phyloP scores from a whole-genome alignment of 805 yeast species.

The Saccharomycopsis fodiens region DNA sequence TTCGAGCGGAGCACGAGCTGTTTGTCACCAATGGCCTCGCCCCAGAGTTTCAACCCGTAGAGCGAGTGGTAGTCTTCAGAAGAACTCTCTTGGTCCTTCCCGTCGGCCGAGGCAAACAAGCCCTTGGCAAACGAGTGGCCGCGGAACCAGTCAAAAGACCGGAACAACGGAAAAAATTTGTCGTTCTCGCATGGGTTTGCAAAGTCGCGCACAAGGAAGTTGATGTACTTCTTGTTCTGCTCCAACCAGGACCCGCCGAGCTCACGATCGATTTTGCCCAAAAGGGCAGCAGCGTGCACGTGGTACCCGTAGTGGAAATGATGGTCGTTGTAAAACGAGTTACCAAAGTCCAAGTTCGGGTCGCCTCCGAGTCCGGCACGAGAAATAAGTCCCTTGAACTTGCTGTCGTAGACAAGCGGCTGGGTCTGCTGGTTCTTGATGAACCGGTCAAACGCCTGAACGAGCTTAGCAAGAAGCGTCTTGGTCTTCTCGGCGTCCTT shows the following conservation, averaged over 20 bases:
- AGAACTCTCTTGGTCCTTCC: constrained; percentile 68
- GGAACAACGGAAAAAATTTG: constrained; percentile 51
- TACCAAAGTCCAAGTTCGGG: constrained; percentile 59
- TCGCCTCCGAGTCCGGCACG: constrained; percentile 48
- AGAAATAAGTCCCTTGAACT: constrained; percentile 75
- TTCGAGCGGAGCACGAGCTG: constrained; percentile 48
- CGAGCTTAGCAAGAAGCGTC: constrained; percentile 47
- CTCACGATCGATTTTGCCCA: constrained; percentile 46
- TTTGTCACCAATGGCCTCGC: constrained; percentile 42
- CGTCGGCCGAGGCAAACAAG: constrained; percentile 61
- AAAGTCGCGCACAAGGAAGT: constrained; percentile 55
- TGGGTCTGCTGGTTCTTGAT: constrained; percentile 57
- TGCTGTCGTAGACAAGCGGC: constrained; percentile 72
- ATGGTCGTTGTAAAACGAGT: constrained; percentile 65
- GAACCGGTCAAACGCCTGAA: constrained; percentile 63
- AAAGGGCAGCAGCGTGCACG: constrained; percentile 60
- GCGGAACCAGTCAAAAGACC: constrained; percentile 67
- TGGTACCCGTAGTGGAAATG: constrained; percentile 75
- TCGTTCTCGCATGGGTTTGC: constrained; percentile 54
- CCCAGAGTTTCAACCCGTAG: constrained; percentile 64
- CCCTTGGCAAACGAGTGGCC: constrained; percentile 83
- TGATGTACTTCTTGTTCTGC: constrained; percentile 44
- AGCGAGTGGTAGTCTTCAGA: constrained; percentile 70
- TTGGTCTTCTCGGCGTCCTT: constrained; percentile 45
- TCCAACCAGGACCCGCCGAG: constrained; percentile 43